Base-by-base conservation (phyloP, 257 asterid species). In the Solanum chiquidenum region DNA sequence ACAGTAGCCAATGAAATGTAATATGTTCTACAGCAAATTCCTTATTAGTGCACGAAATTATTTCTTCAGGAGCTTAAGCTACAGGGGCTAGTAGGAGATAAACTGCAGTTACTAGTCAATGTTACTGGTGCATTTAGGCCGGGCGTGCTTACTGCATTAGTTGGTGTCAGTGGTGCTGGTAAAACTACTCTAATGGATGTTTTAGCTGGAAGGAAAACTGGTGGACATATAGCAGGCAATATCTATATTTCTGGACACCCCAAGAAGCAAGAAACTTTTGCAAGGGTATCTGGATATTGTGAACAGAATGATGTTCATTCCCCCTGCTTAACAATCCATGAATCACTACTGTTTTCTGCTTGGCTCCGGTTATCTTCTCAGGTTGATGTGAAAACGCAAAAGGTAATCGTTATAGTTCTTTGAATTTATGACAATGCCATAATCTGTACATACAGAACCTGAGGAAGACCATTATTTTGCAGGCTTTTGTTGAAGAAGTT, bases 111-210 rank as follows among this genome's bases (percentile, higher is more conserved):
- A 71, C 92, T 96, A 88, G 95, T 89, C 72, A 92, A 94, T 76
- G 93, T 96, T 18, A 94, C 94, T 27, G 99, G 99, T 55, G 95
- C 95, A 85, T 95, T 96, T 86, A 93, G 91, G 84, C 99, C 98
- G 2, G 98, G 99, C 2, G 96, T 96, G 77, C 94, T 96, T 87
- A 96, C 99, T 49, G 99, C 99, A 71, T 90, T 96, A 84, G 93
- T 96, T 77, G 99, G 99, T 35, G 98, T 96, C 14, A 96, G 98
- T 79, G 99, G 99, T 46, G 99, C 99, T 85, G 99, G 98, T n/a
- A 96, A 96, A 92, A 96, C 98, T 38, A 96, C 99, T 84, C 94
- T 96, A 73, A 94, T 96, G 99, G 99, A 96, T 90, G 99, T 95
- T 80, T 93, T 96, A 87, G 96, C 99, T n/a, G 98, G 98, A 75